A percentile compares a stretch with the other conserved stretches of the same genome.
These are phyloP conservation scores for Chrysoporthe puriensis DNA, from an alignment of 2,329 filamentous ascomycete species.

Conservation along the genomic window DNA sequence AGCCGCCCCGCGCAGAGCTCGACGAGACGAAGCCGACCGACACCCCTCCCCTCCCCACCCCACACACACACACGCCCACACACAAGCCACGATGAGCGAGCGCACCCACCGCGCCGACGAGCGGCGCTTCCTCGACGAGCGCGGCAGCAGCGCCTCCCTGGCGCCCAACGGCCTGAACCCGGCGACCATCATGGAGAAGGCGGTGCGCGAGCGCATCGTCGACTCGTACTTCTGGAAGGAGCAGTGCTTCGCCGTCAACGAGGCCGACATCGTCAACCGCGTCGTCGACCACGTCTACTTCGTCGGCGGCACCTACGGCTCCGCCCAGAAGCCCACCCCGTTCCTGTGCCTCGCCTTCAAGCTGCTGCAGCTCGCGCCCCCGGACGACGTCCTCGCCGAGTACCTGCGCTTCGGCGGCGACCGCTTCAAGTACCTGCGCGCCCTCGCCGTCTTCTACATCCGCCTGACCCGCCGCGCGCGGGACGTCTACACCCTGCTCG, in stretches of 20 bases:
- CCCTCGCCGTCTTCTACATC: slow-evolving; percentile 91
- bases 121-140: slow-evolving; percentile 82
- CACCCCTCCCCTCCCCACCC: not conserved
- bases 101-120: slow-evolving; percentile 74
- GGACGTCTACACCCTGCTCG: slow-evolving; percentile 78
- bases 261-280: slow-evolving; percentile 80
- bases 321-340: slow-evolving; percentile 82
- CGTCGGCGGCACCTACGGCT: slow-evolving; percentile 86
- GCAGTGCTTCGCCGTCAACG: slow-evolving; percentile 95
- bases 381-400: slow-evolving; percentile 75
- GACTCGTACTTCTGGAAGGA: slow-evolving; percentile 99
- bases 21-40: not conserved
- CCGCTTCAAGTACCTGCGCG: slow-evolving; percentile 84
- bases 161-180: slow-evolving; percentile 90
- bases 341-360: slow-evolving; percentile 96
- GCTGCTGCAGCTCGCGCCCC: slow-evolving; percentile 83
- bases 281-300: slow-evolving; percentile 81
- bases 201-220: slow-evolving; percentile 91
- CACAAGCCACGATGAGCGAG: slow-evolving; percentile 29
- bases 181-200: slow-evolving; percentile 93
- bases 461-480: slow-evolving; percentile 81
- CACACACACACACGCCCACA: not conserved
- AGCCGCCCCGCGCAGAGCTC: not conserved
- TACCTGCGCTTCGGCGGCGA: slow-evolving; percentile 79
- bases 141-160: slow-evolving; percentile 75